Percentiles rank a stretch among this genome's conserved stretches.
These are phyloP conservation scores for Suzukiozyma palmioleophila DNA, from an alignment of 1,139 yeast species.

Conservation along the genomic window DNA sequence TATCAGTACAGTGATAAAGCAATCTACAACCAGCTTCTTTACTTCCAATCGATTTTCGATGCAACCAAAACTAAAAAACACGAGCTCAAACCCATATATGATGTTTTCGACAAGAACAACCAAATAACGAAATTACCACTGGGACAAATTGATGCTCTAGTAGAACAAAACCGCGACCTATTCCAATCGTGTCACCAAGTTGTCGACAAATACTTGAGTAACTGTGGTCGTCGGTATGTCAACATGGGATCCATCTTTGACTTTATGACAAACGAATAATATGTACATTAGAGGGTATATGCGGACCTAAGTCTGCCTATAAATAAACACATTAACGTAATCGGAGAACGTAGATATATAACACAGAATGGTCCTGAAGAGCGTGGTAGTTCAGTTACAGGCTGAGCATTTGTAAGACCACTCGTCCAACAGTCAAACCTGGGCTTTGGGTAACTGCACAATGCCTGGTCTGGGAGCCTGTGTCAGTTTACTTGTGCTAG, in stretches of 20 bases:
- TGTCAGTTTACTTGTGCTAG: too few relatives aligned
- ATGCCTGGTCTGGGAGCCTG: too few relatives aligned
- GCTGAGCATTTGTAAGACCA: too few relatives aligned
- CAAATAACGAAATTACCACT: conserved; percentile 37
- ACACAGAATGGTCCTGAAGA: too few relatives aligned
- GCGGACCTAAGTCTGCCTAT: too few relatives aligned
- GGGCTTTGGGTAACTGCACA: too few relatives aligned
- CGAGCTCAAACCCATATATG: conserved; percentile 46
- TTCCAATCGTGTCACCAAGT: conserved; percentile 59
- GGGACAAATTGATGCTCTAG: conserved; percentile 65
- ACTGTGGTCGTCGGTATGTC: conserved; percentile 89
- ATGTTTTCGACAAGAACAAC: conserved; percentile 22
- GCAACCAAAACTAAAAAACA: conserved; percentile 68
- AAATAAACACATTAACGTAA: too few relatives aligned
- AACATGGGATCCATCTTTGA: conserved; percentile 81
- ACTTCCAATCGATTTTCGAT: conserved; percentile 76
- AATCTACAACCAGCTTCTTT: conserved; percentile 81
- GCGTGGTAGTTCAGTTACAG: too few relatives aligned
- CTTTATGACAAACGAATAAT: conserved; percentile 28
- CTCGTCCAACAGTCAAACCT: too few relatives aligned
- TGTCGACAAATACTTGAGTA: conserved; percentile 68
- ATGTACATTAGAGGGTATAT: too few relatives aligned
- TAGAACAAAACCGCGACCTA: conserved; percentile 71
- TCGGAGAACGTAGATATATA: too few relatives aligned
- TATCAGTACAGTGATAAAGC: conserved; percentile 75